phyloP scores from a whole-genome alignment of 2,329 filamentous ascomycete genomes.

The Venturia pyrina region DNA sequence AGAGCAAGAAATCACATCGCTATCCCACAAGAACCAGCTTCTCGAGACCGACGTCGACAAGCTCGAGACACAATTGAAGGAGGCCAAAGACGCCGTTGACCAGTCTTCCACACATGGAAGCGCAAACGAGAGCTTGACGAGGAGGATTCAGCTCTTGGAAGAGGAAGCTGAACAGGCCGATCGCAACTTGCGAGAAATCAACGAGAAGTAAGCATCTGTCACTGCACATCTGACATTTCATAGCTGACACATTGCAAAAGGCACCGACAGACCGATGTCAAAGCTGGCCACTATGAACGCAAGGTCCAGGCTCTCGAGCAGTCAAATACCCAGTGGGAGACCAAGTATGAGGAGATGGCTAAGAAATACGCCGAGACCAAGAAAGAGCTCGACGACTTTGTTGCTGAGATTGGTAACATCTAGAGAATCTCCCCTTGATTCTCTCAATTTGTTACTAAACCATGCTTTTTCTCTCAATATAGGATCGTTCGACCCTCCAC shows the following conservation, averaged over 20 bases:
- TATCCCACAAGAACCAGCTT: conserved; percentile 88
- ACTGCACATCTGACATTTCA: conserved; percentile 13
- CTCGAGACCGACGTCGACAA: conserved; percentile 90
- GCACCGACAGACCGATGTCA: conserved; percentile 97
- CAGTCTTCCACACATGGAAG: conserved; percentile 73
- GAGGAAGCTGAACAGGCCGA: conserved; percentile 96
- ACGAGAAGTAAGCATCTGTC: conserved; percentile 77
- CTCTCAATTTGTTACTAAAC: conserved; percentile 17
- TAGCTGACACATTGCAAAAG: conserved; percentile 38
- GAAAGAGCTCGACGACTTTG: conserved; percentile 87
- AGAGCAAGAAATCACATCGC: conserved; percentile 95
- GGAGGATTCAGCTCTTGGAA: conserved; percentile 90
- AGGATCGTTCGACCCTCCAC: conserved; percentile 3
- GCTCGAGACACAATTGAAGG: conserved; percentile 72
- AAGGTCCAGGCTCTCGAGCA: conserved; percentile 95
- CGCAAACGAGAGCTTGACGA: conserved; percentile 84
- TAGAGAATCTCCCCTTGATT: conserved; percentile 38
- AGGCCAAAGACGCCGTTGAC: conserved; percentile 77
- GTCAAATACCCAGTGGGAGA: conserved; percentile 87
- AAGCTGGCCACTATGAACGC: conserved; percentile 97
- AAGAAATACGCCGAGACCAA: conserved; percentile 77
- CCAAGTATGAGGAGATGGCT: conserved; percentile 95
- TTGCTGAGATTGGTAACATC: conserved; percentile 86
- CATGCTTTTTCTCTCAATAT: conserved; percentile 18
- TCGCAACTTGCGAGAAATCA: conserved; percentile 91